A percentile compares a stretch with the other conserved stretches of the same genome.
Evolutionary conservation across 2,329 filamentous ascomycete species (phyloP).

Genomic region (Sporothrix globosa): DNA sequence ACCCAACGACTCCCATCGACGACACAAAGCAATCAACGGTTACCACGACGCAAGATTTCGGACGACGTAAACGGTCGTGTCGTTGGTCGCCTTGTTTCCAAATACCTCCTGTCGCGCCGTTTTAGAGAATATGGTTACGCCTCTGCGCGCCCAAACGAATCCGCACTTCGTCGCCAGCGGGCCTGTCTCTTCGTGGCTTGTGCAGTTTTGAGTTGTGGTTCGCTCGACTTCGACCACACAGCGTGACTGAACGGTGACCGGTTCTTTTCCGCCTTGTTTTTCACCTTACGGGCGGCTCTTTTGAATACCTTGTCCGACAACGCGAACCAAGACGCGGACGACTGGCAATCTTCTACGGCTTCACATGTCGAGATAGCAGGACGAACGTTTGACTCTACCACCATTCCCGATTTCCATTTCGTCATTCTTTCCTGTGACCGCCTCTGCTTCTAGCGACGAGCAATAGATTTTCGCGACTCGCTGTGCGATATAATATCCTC

Average conservation of each 20-base stretch:
- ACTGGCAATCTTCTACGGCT: neutral
- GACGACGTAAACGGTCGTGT: neutral
- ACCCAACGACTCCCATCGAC: constrained; percentile 8
- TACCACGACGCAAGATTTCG: neutral
- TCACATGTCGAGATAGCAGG: constrained; percentile 22
- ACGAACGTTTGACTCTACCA: neutral
- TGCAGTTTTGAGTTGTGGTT: neutral
- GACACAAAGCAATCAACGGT: neutral
- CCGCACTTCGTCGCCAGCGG: constrained; percentile 23
- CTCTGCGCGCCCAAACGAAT: constrained; percentile 13
- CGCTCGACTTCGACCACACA: neutral
- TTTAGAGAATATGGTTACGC: constrained; percentile 11
- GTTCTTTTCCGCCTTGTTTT: neutral
- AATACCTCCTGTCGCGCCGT: neutral
- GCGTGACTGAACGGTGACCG: neutral
- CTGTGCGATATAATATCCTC: neutral
- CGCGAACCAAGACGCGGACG: neutral
- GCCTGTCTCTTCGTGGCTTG: neutral
- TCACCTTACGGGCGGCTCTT: neutral
- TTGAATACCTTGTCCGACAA: neutral
- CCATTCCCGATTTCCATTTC: neutral
- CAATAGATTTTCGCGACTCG: neutral
- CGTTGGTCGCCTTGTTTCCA: neutral
- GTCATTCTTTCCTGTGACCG: neutral
- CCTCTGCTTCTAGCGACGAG: neutral